phyloP scores from a whole-genome alignment of 805 yeast genomes.

The Candida hispaniensis region DNA sequence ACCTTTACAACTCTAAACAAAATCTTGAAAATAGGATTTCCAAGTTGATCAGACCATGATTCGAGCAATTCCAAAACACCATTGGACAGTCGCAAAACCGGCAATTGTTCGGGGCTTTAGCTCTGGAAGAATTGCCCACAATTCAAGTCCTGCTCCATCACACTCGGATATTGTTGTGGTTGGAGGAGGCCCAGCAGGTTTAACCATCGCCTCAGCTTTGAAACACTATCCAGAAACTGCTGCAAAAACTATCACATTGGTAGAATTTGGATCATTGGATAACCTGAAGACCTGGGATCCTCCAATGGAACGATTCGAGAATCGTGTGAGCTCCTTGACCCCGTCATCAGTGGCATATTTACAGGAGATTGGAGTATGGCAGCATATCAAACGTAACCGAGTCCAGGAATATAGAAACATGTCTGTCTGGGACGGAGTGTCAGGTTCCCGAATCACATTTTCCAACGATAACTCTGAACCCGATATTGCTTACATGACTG shows the following conservation, averaged over 20 bases:
- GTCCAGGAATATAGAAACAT: constrained; percentile 71
- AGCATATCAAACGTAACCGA: constrained; percentile 54
- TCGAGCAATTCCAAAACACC: too few species aligned
- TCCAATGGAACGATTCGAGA: constrained; percentile 45
- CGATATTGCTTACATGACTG: constrained; percentile 73
- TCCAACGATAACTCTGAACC: constrained; percentile 39
- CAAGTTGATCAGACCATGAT: too few species aligned
- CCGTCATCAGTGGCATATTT: constrained; percentile 65
- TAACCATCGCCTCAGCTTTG: constrained; percentile 73
- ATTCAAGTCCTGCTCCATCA: constrained; percentile 21
- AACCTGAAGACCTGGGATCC: constrained; percentile 39
- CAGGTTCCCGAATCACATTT: constrained; percentile 60
- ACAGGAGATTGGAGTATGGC: constrained; percentile 66
- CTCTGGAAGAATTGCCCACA: too few species aligned
- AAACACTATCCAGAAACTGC: constrained; percentile 51
- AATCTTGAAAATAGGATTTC: too few species aligned
- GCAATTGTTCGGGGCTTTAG: too few species aligned
- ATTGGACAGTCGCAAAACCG: too few species aligned
- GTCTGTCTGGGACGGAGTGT: constrained; percentile 76
- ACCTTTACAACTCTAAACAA: too few species aligned
- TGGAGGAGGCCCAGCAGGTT: constrained; percentile 97
- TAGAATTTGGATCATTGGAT: constrained; percentile 60
- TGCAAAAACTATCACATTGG: constrained; percentile 49
- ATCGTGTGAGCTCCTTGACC: constrained; percentile 77
- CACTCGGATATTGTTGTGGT: constrained; percentile 67